phyloP scores from a whole-genome alignment of 371 early-diverging fungal species.

The Mucor sp. region DNA sequence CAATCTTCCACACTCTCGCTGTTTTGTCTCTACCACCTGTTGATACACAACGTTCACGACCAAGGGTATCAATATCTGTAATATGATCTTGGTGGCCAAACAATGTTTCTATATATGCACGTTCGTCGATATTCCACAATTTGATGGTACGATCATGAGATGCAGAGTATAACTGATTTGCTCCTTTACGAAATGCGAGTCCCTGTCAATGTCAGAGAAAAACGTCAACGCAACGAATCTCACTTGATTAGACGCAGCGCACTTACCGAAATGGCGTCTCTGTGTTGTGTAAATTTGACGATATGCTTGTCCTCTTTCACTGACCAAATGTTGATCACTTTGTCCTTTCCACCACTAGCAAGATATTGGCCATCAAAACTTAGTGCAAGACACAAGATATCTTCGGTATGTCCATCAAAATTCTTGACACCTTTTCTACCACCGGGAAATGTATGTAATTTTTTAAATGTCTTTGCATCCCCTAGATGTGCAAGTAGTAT shows the following conservation, averaged over 20 bases:
- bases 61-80: slow-evolving; percentile 75
- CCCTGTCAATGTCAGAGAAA: slow-evolving; percentile 39
- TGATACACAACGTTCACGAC: slow-evolving; percentile 90
- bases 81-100: slow-evolving; percentile 97
- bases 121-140: slow-evolving; percentile 92
- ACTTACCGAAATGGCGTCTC: slow-evolving; percentile 82
- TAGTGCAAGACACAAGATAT: slow-evolving; percentile 78
- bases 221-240: not conserved
- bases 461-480: slow-evolving; percentile 60
- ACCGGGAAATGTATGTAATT: slow-evolving; percentile 68
- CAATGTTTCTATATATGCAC: slow-evolving; percentile 93
- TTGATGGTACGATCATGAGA: slow-evolving; percentile 94
- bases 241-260: not conserved
- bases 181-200: slow-evolving; percentile 84
- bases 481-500: slow-evolving; percentile 28
- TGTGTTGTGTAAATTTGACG: slow-evolving; percentile 85
- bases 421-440: slow-evolving; percentile 77
- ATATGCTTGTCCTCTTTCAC: slow-evolving; percentile 71
- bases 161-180: slow-evolving; percentile 89
- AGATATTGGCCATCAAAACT: slow-evolving; percentile 84
- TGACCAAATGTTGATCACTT: slow-evolving; percentile 91
- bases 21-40: slow-evolving; percentile 92
- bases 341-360: slow-evolving; percentile 86
- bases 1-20: slow-evolving; percentile 92
- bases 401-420: slow-evolving; percentile 82